These are phyloP conservation scores for Colletotrichum eremochloae DNA, from an alignment of 2,329 filamentous ascomycete species.

Conservation along the genomic window DNA sequence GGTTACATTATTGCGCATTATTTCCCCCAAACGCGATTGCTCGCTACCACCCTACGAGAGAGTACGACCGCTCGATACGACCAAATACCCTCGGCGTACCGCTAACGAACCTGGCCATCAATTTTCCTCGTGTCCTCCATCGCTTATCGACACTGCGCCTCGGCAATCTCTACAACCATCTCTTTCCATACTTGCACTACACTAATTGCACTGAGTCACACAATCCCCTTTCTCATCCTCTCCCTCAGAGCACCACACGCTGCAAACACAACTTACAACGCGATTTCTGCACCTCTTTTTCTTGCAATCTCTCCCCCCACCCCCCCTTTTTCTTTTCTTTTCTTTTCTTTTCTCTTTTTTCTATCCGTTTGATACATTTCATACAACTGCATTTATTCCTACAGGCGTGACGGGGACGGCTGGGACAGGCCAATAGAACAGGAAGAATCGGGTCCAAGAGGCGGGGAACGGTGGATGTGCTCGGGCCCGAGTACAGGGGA, in stretches of 20 bases:
- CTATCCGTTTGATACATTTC: conserved; percentile 19
- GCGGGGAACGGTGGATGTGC: neutral
- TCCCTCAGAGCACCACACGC: neutral
- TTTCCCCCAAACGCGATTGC: neutral
- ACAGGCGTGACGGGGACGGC: conserved; percentile 11
- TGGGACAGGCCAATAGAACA: conserved; percentile 1
- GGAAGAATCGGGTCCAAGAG: conserved; percentile 1
- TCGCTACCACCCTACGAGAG: conserved; percentile 10
- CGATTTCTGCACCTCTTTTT: neutral
- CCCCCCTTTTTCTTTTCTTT: no score
- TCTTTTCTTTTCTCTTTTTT: neutral
- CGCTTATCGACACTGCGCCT: conserved; percentile 37
- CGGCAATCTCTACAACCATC: conserved; percentile 33
- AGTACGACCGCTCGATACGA: conserved; percentile 1
- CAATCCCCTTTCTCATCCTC: neutral
- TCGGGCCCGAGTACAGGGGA: neutral
- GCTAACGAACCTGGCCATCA: neutral
- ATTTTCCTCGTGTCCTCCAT: neutral
- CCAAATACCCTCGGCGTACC: conserved; percentile 3
- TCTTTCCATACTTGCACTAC: neutral
- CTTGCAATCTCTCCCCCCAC: neutral
- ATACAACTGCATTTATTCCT: conserved; percentile 32
- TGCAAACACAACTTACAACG: neutral
- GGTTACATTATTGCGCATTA: conserved; percentile 28
- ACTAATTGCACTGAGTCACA: neutral